Evolutionary conservation across 495 filamentous ascomycete species (phyloP), one percentile per base, ranked within the genome.

Genomic region (Lepraria neglecta): DNA sequence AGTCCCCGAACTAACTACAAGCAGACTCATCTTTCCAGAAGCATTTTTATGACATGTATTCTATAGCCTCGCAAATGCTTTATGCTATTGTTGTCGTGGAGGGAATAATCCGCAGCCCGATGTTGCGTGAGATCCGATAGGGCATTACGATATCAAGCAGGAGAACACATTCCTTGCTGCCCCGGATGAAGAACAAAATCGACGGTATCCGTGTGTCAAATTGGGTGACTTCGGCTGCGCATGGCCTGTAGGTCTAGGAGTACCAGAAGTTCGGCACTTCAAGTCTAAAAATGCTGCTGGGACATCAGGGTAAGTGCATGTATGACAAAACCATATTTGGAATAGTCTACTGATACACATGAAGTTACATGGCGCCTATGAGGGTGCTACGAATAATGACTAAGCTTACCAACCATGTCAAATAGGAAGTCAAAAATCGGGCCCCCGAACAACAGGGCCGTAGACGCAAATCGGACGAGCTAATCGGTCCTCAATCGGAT

Each of bases 121-220:
- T 30, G 14, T 6, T 3, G 61, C 45, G 14, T 69, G 67, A 61
- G 61, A 69, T n/a, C 15, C 48, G 0, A 71, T 83, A 28, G 74
- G 83, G 10, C 81, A 84, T 65, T 78, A 76, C 0, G 80, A 83
- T 65, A 75, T 84, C 69, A 84, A 84, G 62, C 78, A 77, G 2
- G 72, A 70, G 24, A 84, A 83, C 56, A 70, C 82, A n/a, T 72
- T 84, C 4, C 67, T 82, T 17, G 56, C 56, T 9, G 33, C 3
- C 11, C 56, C 62, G 12, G 65, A 67, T 31, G 15, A 50, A 28
- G 40, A 28, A 6, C 31, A 47, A 11, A 19, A 59, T 21, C 38
- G 31, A 28, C 14, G 60, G 15, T 69, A 69, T 48, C 67, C 67
- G 4, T 42, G 31, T 6, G 50, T 67, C 28, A 69, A 69, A 33